Conservation (phyloP, 2,329 filamentous ascomycete species). For the Cladosporium sp. region DNA sequence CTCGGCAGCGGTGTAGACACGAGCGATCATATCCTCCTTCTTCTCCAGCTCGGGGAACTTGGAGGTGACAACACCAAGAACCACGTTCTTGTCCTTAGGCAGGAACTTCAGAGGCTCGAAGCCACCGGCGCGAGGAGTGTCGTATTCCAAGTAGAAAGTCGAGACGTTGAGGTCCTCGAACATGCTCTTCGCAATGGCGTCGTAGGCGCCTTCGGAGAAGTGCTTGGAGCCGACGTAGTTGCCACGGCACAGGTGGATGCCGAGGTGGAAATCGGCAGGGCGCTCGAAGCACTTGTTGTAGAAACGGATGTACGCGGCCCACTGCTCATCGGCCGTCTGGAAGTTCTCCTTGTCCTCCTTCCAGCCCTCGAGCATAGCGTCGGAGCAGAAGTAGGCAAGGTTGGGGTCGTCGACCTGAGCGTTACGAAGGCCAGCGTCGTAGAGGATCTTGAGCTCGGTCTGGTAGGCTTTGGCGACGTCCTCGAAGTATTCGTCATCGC, state of each 20-base stretch:
- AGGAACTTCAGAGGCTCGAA: slow-evolving; percentile 44
- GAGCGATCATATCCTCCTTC: slow-evolving; percentile 43
- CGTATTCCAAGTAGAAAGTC: slow-evolving; percentile 39
- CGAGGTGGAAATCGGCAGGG: slow-evolving; percentile 68
- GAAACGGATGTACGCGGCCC: slow-evolving; percentile 70
- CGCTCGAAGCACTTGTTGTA: slow-evolving; percentile 65
- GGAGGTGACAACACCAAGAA: slow-evolving; percentile 44
- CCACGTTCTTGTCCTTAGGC: slow-evolving; percentile 45
- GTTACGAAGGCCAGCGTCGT: slow-evolving; percentile 43
- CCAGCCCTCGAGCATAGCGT: slow-evolving; percentile 68
- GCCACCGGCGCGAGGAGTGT: slow-evolving; percentile 45
- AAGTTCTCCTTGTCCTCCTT: slow-evolving; percentile 63
- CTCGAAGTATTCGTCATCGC: slow-evolving; percentile 45
- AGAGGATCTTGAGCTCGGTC: slow-evolving; percentile 43
- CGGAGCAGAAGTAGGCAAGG: slow-evolving; percentile 63
- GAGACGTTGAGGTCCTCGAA: slow-evolving; percentile 33
- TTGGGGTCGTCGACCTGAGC: slow-evolving; percentile 49
- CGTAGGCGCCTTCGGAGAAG: slow-evolving; percentile 46
- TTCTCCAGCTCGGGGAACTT: slow-evolving; percentile 45
- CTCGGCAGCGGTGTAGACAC: slow-evolving; percentile 53
- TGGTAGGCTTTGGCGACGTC: slow-evolving; percentile 46
- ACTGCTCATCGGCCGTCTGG: slow-evolving; percentile 64
- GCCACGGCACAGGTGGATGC: slow-evolving; percentile 66
- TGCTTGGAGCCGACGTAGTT: slow-evolving; percentile 46
- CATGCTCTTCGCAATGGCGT: slow-evolving; percentile 39